These are phyloP conservation scores for Coffea eugenioides DNA, from an alignment of 257 asterid genomes.

Conservation along the genomic window DNA sequence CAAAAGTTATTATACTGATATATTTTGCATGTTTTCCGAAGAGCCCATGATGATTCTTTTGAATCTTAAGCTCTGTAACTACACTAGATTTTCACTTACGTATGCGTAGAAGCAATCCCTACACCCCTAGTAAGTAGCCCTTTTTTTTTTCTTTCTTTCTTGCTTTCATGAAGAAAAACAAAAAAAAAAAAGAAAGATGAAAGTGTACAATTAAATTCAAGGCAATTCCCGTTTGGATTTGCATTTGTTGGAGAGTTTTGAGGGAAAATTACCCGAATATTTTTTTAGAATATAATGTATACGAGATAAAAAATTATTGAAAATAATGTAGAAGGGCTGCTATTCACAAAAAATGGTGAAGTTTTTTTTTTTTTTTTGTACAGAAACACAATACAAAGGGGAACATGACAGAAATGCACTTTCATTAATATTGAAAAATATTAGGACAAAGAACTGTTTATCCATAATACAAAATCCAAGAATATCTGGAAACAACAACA, in stretches of 20 bases:
- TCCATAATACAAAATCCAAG: no score
- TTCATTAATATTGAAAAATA: neutral
- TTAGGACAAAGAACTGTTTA: neutral
- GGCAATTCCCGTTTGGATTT: no score
- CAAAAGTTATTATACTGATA: neutral
- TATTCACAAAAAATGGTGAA: no score
- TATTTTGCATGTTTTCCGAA: neutral
- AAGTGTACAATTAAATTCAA: neutral
- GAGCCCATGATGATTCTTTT: slow-evolving; percentile 1
- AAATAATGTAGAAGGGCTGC: no score
- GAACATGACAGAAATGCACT: neutral
- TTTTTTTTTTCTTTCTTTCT: neutral
- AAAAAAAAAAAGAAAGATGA: neutral
- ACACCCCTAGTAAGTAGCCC: no score
- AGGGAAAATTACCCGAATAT: no score
- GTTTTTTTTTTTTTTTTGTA: no score
- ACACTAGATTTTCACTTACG: slow-evolving; percentile 8
- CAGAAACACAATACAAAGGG: no score
- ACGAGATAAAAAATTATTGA: no score
- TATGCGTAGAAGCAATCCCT: neutral
- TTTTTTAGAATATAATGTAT: no score
- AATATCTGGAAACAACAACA: no score
- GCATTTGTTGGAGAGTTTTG: no score
- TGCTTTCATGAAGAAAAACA: neutral
- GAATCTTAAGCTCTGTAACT: neutral